Base-by-base conservation (phyloP, 1,284 basidiomycete genomes). In the Leccinum subspadiceum region DNA sequence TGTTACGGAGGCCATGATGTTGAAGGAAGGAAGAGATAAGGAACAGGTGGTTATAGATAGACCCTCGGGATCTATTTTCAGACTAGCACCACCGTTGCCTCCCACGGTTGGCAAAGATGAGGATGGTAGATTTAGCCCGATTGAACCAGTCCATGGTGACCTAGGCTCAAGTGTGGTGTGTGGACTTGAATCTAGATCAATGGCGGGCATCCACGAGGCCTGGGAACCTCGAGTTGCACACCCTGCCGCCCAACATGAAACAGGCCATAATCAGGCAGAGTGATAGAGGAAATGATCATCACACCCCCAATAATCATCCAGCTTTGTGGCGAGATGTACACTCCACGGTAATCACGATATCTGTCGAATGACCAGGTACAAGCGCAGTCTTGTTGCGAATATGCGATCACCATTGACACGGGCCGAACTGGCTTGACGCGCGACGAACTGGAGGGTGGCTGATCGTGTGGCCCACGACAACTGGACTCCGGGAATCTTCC, bases 111-210 rank as follows among this genome's bases (percentile, higher is more conserved):
- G 53, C 10, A 39, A 22, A 55, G 55, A 10, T 20, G 9, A 22
- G 10, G 52, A 44, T 37, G 7, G n/a, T 20, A 52, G 46, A 48
- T 51, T 53, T 33, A 48, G 17, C 39, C 41, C 35, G 39, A 39
- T 49, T 50, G 24, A 29, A 35, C 39, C 39, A 37, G 44, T 24
- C 24, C 29, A 15, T 29, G 20, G 49, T 15, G n/a, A 24, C 53
- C 49, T 37, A 15, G 22, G 37, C 53, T 54, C 48, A 15, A 12
- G 46, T 49, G 46, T 26, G 48, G 48, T 46, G 44, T 66, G 61
- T 67, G 68, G 66, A 49, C 50, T 26, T 17, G 53, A 64, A 67
- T 67, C 62, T 67, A 48, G 68, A 67, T 67, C 49, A 49, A 37
- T 58, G 57, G 60, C 46, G 13, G 31, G 49, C 50, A 20, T 20